Evolutionary conservation across 495 filamentous ascomycete species (phyloP).

Genomic region (Penicillium arizonense): DNA sequence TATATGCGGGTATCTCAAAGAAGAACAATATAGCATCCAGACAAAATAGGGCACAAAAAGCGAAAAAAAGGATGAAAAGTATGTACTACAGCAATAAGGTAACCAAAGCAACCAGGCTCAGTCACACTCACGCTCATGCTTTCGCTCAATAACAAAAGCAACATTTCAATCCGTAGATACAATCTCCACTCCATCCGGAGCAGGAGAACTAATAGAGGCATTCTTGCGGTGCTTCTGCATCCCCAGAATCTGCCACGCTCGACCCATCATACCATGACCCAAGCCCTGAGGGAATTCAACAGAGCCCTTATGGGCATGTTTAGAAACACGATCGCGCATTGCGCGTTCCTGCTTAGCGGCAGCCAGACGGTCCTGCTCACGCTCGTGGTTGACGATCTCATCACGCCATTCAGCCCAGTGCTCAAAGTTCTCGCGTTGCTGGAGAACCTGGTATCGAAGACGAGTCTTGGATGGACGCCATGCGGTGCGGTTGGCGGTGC

Average conservation of each 20-base stretch:
- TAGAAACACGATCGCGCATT: conserved; percentile 23
- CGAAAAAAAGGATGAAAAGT: background rate
- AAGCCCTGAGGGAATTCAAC: conserved; percentile 34
- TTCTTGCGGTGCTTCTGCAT: conserved; percentile 38
- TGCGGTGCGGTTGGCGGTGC: conserved; percentile 49
- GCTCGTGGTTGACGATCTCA: conserved; percentile 47
- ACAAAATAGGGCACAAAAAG: conserved; percentile 7
- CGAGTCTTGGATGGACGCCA: conserved; percentile 62
- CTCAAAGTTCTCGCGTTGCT: conserved; percentile 60
- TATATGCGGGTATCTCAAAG: conserved; percentile 9
- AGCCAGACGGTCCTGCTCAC: conserved; percentile 41
- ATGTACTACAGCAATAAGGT: background rate
- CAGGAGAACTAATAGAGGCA: conserved; percentile 10
- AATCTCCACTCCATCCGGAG: conserved; percentile 21
- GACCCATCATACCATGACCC: conserved; percentile 46
- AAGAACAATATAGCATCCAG: conserved; percentile 11
- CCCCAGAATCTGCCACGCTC: conserved; percentile 44
- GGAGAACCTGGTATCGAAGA: conserved; percentile 57
- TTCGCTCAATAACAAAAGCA: background rate
- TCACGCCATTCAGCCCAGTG: conserved; percentile 60
- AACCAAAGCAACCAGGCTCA: background rate
- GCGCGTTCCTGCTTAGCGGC: conserved; percentile 36
- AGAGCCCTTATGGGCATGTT: conserved; percentile 31
- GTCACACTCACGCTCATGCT: too few species aligned
- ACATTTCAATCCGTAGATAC: conserved; percentile 17